Evolutionary conservation across 768 basidiomycete species (phyloP).

Genomic region (Mycena venus): DNA sequence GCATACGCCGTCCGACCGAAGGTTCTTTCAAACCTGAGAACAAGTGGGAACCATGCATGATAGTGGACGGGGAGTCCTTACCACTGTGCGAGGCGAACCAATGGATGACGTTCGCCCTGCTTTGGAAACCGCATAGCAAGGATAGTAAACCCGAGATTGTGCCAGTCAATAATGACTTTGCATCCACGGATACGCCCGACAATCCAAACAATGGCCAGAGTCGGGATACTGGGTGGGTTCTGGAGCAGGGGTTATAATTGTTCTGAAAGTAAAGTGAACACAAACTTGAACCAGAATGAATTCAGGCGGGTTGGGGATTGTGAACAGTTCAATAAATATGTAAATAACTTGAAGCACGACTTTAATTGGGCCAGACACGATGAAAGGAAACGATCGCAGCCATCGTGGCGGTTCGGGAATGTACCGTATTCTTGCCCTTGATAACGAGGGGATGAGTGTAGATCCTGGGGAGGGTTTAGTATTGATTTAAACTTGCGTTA

Average conservation of each 20-base stretch:
- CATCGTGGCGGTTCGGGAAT: constrained; percentile 73
- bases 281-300: constrained; percentile 92
- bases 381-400: constrained; percentile 70
- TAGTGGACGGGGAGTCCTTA: too few relatives aligned
- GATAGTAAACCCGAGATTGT: constrained; percentile 96
- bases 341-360: constrained; percentile 75
- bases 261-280: constrained; percentile 10
- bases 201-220: constrained; percentile 87
- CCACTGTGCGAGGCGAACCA: constrained; percentile 85
- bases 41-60: not conserved
- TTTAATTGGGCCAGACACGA: constrained; percentile 86
- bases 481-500: not conserved
- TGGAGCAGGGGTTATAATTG: constrained; percentile 44
- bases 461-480: constrained; percentile 66
- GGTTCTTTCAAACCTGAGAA: constrained; percentile 80
- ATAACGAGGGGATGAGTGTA: constrained; percentile 79
- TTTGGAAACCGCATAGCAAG: constrained; percentile 73
- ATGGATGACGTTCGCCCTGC: constrained; percentile 73
- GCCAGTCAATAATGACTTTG: constrained; percentile 98
- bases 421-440: constrained; percentile 75
- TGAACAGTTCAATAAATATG: constrained; percentile 73
- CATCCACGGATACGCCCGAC: constrained; percentile 76
- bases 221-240: constrained; percentile 98
- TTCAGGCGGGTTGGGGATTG: constrained; percentile 77
- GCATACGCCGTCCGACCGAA: constrained; percentile 89